Percentiles rank a stretch among this genome's conserved stretches.
These are phyloP conservation scores for Chlorociboria aeruginascens DNA, from an alignment of 495 filamentous ascomycete species.

Conservation along the genomic window DNA sequence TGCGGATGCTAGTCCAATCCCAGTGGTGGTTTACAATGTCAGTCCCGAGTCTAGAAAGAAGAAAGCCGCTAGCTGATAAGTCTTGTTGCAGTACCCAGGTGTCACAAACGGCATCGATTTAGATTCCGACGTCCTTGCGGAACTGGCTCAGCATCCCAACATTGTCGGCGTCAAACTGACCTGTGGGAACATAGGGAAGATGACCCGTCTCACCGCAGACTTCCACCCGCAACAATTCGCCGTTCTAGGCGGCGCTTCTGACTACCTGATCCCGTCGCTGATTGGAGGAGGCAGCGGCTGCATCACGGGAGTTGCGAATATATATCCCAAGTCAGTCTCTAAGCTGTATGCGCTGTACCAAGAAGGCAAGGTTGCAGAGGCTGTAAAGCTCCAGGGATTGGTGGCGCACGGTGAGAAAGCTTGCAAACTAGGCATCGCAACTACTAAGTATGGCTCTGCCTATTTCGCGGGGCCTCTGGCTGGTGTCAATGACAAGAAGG, in stretches of 20 bases:
- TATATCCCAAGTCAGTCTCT: no score
- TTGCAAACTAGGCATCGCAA: no score
- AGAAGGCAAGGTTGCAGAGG: no score
- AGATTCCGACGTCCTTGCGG: constrained; percentile 23
- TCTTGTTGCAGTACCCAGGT: no score
- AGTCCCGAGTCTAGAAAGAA: no score
- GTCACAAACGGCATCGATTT: constrained; percentile 21
- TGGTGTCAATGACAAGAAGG: no score
- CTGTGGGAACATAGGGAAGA: constrained; percentile 24
- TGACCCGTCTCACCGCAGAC: constrained; percentile 13
- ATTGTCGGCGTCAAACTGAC: constrained; percentile 29
- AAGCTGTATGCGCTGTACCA: no score
- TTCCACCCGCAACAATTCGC: constrained; percentile 14
- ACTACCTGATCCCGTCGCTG: constrained; percentile 21
- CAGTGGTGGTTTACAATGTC: constrained; percentile 25
- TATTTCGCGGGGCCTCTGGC: no score
- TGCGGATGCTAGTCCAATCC: constrained; percentile 19
- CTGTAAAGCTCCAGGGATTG: no score
- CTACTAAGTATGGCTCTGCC: no score
- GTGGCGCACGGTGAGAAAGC: no score
- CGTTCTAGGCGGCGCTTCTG: constrained; percentile 19
- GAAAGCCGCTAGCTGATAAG: no score
- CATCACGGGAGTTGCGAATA: constrained; percentile 23
- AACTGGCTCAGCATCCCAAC: constrained; percentile 20
- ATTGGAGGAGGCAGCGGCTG: constrained; percentile 18